phyloP scores from a whole-genome alignment of 2,329 filamentous ascomycete species.

The Cytospora mali region DNA sequence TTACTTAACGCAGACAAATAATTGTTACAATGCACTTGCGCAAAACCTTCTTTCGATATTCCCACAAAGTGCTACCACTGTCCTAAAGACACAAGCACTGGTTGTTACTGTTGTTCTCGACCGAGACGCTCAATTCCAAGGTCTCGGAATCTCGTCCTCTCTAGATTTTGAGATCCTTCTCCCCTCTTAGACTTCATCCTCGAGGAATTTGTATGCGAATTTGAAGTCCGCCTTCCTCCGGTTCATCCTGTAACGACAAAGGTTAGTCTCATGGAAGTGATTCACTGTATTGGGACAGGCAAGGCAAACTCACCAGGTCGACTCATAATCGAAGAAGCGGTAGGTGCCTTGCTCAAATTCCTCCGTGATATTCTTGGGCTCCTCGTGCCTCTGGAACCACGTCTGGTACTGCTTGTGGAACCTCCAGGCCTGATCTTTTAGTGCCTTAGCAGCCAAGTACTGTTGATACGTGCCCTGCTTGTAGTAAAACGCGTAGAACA shows the following conservation, averaged over 20 bases:
- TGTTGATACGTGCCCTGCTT: constrained; percentile 95
- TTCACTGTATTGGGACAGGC: background rate
- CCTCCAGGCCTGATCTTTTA: constrained; percentile 97
- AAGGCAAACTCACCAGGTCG: constrained; percentile 75
- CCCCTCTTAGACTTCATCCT: constrained; percentile 82
- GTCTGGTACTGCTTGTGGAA: constrained; percentile 99
- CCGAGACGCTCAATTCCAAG: background rate
- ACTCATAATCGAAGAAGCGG: constrained; percentile 99
- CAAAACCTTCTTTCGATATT: background rate
- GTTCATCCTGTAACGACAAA: constrained; percentile 78
- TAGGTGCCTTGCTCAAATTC: constrained; percentile 99
- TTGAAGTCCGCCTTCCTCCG: constrained; percentile 97
- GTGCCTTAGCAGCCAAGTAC: constrained; percentile 90
- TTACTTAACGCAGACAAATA: constrained; percentile 6
- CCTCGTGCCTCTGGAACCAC: constrained; percentile 98
- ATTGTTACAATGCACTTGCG: constrained; percentile 8
- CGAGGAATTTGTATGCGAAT: constrained; percentile 96
- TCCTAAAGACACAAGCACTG: background rate
- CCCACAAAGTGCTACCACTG: background rate
- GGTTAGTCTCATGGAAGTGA: constrained; percentile 4
- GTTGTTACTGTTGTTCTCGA: background rate
- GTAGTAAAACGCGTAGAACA: constrained; percentile 99
- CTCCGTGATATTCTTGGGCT: constrained; percentile 97
- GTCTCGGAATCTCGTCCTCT: background rate
- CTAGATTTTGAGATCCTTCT: background rate